phyloP scores from a whole-genome alignment of 192 early-diverging fungal species.

The Linnemannia zychae region DNA sequence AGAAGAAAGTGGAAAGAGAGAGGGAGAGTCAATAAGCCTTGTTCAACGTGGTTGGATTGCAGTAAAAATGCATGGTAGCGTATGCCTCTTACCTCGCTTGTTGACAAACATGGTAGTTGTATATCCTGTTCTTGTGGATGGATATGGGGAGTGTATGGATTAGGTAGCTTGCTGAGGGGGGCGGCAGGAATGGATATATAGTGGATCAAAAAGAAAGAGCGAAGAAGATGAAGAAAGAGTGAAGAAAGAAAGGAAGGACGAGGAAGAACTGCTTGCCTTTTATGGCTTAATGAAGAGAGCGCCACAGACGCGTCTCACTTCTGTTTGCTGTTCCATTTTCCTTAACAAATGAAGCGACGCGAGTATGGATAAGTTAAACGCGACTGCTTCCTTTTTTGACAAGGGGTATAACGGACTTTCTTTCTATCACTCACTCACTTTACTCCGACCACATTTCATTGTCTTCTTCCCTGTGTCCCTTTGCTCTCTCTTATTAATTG shows the following conservation, averaged over 20 bases:
- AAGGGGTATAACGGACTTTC: too few relatives aligned
- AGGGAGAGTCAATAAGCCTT: too few relatives aligned
- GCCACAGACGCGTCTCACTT: constrained; percentile 11
- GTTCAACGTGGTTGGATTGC: too few relatives aligned
- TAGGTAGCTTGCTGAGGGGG: background rate
- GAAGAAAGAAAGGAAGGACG: constrained; percentile 6
- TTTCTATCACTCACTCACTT: too few relatives aligned
- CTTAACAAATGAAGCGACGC: background rate
- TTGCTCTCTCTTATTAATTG: too few relatives aligned
- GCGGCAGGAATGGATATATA: background rate
- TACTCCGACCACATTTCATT: too few relatives aligned
- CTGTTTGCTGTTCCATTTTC: constrained; percentile 7
- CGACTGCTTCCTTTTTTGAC: background rate
- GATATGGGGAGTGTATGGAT: background rate
- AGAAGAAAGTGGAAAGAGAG: too few relatives aligned
- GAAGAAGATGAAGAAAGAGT: background rate
- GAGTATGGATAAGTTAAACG: constrained; percentile 3
- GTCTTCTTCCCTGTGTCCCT: too few relatives aligned
- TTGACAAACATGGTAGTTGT: constrained; percentile 34
- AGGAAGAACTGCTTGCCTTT: background rate
- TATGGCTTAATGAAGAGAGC: constrained; percentile 22
- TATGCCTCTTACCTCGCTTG: constrained; percentile 34
- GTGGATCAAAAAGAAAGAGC: background rate
- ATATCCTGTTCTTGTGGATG: background rate
- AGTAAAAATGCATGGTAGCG: too few relatives aligned